Evolutionary conservation across 1,139 yeast genomes (phyloP), one percentile per base, ranked within the genome.

Genomic region (Debaryomycetaceae sp.): DNA sequence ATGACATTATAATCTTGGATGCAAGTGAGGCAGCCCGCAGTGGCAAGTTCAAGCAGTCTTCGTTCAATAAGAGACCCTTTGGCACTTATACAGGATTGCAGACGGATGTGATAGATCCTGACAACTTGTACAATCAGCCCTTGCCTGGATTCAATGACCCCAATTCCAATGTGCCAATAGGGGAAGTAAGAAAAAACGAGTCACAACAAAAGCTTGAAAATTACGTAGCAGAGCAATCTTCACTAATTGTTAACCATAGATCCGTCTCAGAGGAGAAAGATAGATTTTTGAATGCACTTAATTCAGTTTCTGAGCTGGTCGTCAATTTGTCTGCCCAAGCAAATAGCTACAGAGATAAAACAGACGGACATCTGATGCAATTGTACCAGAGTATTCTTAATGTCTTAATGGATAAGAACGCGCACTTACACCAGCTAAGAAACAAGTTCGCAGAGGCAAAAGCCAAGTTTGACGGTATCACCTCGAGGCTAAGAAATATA

Each of bases 71-170:
- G 31, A 17, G 5, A 5, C 20, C 17, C n/a, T n/a, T 38, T 17
- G 7, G 24, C 22, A 31, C 30, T 17, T 13, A 24, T 6, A 24
- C 8, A 6, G 14, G 23, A 8, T 30, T 31, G 5, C 30, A 11
- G 30, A n/a, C 24, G 8, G 9, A 20, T n/a, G 13, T 11, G 3
- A 11, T 8, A 9, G 20, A 13, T 8, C 34, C 34, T 2, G 11
- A 8, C 8, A 20, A 33, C 6, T 5, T 22, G 37, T 63, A 47
- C 48, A 67, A 69, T 45, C 50, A 52, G 34, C 75, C 76, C 0
- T 71, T 63, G 0, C 72, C 73, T 0, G 70, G 66, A 0, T 60
- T 62, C 9, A 72, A 68, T 37, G 55, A 53, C 9, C 48, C 58
- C 2, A 55, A 47, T 23, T 20, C 40, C 2, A 37, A n/a, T 4